Conservation (phyloP, 768 basidiomycete genomes). For the Amanita exitialis region DNA sequence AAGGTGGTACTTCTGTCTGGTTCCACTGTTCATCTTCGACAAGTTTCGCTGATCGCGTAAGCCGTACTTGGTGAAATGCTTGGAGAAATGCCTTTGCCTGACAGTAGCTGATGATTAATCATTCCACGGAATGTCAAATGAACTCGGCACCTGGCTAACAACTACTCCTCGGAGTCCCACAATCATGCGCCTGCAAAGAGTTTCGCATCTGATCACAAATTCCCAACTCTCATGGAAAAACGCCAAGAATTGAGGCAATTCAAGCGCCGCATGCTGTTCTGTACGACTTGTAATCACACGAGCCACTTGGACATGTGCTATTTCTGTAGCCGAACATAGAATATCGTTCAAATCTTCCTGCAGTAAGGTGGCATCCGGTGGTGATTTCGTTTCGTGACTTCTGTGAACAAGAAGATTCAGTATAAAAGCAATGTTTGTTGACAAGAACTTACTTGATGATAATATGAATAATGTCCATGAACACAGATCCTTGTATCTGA, state of each 20-base stretch:
- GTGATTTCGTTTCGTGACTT: slow-evolving; percentile 20
- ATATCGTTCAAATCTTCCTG: slow-evolving; percentile 69
- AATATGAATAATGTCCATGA: slow-evolving; percentile 49
- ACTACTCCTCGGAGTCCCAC: slow-evolving; percentile 83
- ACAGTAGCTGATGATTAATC: slow-evolving; percentile 5
- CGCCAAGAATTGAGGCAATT: slow-evolving; percentile 63
- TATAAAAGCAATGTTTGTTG: neutral
- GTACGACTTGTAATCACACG: slow-evolving; percentile 68
- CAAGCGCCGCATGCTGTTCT: slow-evolving; percentile 69
- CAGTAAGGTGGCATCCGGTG: slow-evolving; percentile 31
- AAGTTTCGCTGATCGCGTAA: slow-evolving; percentile 74
- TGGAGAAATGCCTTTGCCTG: slow-evolving; percentile 86
- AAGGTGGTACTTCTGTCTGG: slow-evolving; percentile 59
- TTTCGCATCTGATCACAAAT: slow-evolving; percentile 85
- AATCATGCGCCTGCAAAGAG: slow-evolving; percentile 83
- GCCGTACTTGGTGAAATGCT: slow-evolving; percentile 71
- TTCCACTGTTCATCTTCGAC: slow-evolving; percentile 97
- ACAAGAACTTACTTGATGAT: slow-evolving; percentile 19
- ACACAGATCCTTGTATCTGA: slow-evolving; percentile 45
- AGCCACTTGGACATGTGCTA: slow-evolving; percentile 75
- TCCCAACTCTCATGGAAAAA: slow-evolving; percentile 84
- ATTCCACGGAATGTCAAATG: neutral
- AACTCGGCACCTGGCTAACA: slow-evolving; percentile 56
- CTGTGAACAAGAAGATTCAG: neutral
- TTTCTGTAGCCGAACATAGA: slow-evolving; percentile 71